Percentiles rank a stretch among this genome's conserved stretches.
These are phyloP conservation scores for Mycena vitilis DNA, from an alignment of 768 basidiomycete genomes.

Conservation along the genomic window DNA sequence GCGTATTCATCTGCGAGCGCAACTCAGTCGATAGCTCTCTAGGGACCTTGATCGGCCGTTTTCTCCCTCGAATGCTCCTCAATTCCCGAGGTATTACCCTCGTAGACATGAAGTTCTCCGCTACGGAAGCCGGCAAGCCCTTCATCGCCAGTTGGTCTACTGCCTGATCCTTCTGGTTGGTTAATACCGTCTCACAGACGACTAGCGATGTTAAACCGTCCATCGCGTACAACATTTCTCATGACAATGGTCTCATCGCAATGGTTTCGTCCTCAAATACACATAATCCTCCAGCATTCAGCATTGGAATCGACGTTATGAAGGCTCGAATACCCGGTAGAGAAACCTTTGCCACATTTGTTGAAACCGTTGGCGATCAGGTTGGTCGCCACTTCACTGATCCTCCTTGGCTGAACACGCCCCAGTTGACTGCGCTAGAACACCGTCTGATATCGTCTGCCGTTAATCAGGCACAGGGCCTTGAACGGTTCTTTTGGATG, in stretches of 20 bases:
- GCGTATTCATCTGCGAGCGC: not conserved
- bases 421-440: conserved; percentile 59
- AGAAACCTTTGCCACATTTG: conserved; percentile 68
- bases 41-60: conserved; percentile 85
- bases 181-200: conserved; percentile 49
- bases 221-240: conserved; percentile 84
- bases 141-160: conserved; percentile 66
- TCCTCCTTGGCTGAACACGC: not conserved
- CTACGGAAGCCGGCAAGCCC: conserved; percentile 78
- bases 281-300: conserved; percentile 63
- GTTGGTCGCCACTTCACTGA: conserved; percentile 47
- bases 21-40: conserved; percentile 23
- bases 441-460: conserved; percentile 51
- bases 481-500: conserved; percentile 80
- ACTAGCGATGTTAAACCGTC: conserved; percentile 59
- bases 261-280: conserved; percentile 68
- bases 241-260: conserved; percentile 79
- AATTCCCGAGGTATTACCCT: conserved; percentile 65
- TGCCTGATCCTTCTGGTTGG: conserved; percentile 6
- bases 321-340: conserved; percentile 72
- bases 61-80: conserved; percentile 75
- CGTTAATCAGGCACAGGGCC: conserved; percentile 59
- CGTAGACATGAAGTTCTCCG: conserved; percentile 61
- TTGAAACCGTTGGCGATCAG: conserved; percentile 73
- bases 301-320: conserved; percentile 87